Conservation (phyloP, 768 basidiomycete species). For the Tulasnella sp. region DNA sequence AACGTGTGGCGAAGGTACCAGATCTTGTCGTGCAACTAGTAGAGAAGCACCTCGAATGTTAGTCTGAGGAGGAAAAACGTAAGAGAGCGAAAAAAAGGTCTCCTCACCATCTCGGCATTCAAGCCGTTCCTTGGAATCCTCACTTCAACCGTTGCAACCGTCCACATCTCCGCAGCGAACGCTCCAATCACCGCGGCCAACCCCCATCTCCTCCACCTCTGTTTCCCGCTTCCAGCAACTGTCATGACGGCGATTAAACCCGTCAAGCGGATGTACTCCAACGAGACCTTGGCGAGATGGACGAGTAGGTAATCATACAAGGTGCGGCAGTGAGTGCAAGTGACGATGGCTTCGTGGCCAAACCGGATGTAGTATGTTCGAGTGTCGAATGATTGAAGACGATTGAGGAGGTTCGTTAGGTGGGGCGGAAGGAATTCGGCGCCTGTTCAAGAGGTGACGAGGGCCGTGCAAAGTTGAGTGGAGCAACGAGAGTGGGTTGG, state of each 20-base stretch:
- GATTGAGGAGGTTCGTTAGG: slow-evolving; percentile 46
- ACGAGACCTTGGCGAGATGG: slow-evolving; percentile 45
- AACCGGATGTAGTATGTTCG: slow-evolving; percentile 59
- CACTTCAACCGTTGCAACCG: slow-evolving; percentile 42
- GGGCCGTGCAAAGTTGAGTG: too few relatives aligned
- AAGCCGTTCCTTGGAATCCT: slow-evolving; percentile 38
- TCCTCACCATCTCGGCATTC: slow-evolving; percentile 37
- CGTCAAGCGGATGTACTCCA: slow-evolving; percentile 53
- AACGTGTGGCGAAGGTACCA: slow-evolving; percentile 47
- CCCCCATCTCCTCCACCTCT: slow-evolving; percentile 39
- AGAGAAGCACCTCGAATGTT: neutral
- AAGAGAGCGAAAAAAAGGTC: neutral
- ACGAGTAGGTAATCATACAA: slow-evolving; percentile 53
- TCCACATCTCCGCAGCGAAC: slow-evolving; percentile 49
- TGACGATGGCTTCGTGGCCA: slow-evolving; percentile 55
- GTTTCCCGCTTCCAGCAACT: slow-evolving; percentile 35
- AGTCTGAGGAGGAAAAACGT: neutral
- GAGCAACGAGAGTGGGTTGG: too few relatives aligned
- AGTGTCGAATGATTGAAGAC: slow-evolving; percentile 49
- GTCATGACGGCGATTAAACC: slow-evolving; percentile 47
- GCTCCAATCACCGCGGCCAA: slow-evolving; percentile 44
- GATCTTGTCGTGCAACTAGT: slow-evolving; percentile 59
- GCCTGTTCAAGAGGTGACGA: neutral
- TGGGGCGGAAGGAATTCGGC: slow-evolving; percentile 13
- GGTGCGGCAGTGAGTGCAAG: slow-evolving; percentile 59